Base-by-base conservation (phyloP, 495 filamentous ascomycete genomes). In the Daldinia vernicosa region DNA sequence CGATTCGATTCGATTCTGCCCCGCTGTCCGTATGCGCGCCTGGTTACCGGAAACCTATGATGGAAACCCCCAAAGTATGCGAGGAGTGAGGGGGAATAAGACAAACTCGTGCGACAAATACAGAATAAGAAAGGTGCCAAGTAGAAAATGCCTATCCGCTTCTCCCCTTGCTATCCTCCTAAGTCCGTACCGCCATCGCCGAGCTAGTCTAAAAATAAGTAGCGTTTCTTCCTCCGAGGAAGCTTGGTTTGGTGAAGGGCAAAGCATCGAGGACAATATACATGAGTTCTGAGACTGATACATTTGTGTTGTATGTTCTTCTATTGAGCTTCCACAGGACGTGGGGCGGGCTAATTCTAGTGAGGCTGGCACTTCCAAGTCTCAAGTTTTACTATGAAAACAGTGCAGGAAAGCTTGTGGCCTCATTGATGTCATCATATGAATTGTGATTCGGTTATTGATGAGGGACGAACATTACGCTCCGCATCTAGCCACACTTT, bases 381-480 rank as follows among this genome's bases (percentile, higher is more conserved):
- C 19, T 17, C 12, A 30, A 53, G 50, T 53, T 30, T 30, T 53
- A 30, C 24, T 28, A n/a, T 17, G 50, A 53, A 53, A 53, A 53
- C 26, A n/a, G n/a, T 4, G 26, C 4, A 27, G 3, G 33, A 14
- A 33, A 32, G 26, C 17, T 26, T 53, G 7, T 4, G 27, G 9
- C 24, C 27, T 28, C 54, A 45, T 30, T 28, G 61, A 35, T 52
- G 24, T 50, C 50, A 11, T 54, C n/a, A 51, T 58, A 61, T 52
- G 55, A 35, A 47, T 52, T 59, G 40, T 69, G 47, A 37, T 14
- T 32, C 12, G 40, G 33, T 32, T 59, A 63, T n/a, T 54, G 43
- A 61, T 32, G 68, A 59, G 15, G 52, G 66, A 52, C 51, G 7
- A 50, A 26, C 24, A 35, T 37, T 9, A 14, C 26, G 17, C 6